Base-by-base conservation (phyloP, 257 asterid genomes). In the Capsicum rhomboideum region DNA sequence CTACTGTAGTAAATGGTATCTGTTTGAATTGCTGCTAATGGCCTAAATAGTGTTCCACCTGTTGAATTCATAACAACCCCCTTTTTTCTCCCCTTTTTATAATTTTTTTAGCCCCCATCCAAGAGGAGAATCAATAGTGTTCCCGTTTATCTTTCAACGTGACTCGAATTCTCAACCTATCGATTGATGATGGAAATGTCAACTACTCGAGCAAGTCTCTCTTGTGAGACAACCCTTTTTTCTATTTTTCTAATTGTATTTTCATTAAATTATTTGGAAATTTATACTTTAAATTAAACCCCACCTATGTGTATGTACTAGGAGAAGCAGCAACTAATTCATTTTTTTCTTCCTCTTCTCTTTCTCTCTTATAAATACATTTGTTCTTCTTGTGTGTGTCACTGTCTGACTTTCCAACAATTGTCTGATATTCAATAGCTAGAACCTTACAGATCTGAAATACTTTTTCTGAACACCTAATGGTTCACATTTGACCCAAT, bases 11-110 rank as follows among this genome's bases (percentile, higher is more conserved):
- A 49, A 75, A 75, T 49, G 81, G 81, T 49, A 26, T 29, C 42
- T 49, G 44, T 75, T 75, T 75, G 61, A 23, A 75, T 75, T 75
- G 81, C 81, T 77, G 63, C 63, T 50, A 50, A 50, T 77, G 81
- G 81, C 63, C 81, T 50, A 8, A 68, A 17, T 77, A 77, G 46
- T 49, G 26, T 77, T 77, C 6, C 63, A 49, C 81, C 46, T 75
- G 1, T 72, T 75, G 77, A 74, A 46, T 46, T 46, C 40, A 46
- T 46, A 1, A 74, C 80, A 16, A 17, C n/a, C 5, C 5, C 14
- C 3, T 6, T 0, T 17, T 13, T 28, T 6, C n/a, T n/a, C 29
- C n/a, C 13, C 42, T 11, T 63, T 46, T 10, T 46, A 46, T 3
- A 8, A 8, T 46, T 46, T 8, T 46, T 9, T 46, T 46, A 46